These are phyloP conservation scores for Xylariaceae sp. DNA, from an alignment of 2,329 filamentous ascomycete genomes.

Conservation along the genomic window DNA sequence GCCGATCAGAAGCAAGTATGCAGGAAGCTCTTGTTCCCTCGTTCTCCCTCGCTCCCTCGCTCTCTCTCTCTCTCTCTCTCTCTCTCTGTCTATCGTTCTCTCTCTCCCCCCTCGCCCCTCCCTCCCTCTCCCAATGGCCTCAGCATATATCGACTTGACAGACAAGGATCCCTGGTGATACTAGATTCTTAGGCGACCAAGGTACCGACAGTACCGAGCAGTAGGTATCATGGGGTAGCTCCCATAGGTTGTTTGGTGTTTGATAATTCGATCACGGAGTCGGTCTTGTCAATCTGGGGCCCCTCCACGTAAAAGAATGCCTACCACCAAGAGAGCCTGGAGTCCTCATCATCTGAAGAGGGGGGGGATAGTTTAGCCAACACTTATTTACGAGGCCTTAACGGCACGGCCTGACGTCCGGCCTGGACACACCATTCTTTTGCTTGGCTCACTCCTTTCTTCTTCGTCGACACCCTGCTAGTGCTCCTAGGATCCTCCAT, in stretches of 20 bases:
- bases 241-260: conserved; percentile 5
- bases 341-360: conserved; percentile 25
- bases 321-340: not conserved
- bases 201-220: conserved; percentile 20
- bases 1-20: conserved; percentile 13
- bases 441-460: conserved; percentile 14
- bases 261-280: conserved; percentile 11
- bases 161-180: conserved; percentile 22
- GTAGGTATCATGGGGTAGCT: conserved; percentile 8
- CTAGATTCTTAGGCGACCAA: conserved; percentile 18
- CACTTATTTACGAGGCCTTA: not conserved
- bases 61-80: no score
- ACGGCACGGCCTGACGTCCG: not conserved
- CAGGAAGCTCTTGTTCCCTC: not conserved
- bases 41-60: no score
- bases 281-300: not conserved
- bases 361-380: conserved; percentile 4
- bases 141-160: conserved; percentile 11
- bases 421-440: conserved; percentile 4
- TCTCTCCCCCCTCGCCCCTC: no score
- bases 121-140: conserved; percentile 1
- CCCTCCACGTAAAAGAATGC: not conserved
- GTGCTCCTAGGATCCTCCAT: conserved; percentile 8
- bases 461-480: conserved; percentile 15
- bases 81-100: no score